Evolutionary conservation across 2,329 filamentous ascomycete species (phyloP).

Genomic region (Aspergillus pseudonomiae): DNA sequence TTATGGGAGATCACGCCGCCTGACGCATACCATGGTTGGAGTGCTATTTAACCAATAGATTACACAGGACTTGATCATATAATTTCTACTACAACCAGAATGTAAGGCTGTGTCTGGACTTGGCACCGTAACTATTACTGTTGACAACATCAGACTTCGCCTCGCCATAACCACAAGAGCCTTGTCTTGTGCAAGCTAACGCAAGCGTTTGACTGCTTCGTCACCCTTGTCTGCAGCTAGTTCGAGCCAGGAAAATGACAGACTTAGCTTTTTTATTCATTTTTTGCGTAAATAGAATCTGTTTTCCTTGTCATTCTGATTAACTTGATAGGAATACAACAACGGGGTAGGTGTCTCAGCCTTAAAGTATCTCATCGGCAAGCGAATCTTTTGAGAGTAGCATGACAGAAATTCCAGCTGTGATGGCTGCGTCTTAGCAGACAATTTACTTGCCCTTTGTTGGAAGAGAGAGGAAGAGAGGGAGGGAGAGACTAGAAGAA

Average conservation of each 20-base stretch:
- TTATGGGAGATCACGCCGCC: background rate
- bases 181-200: too few relatives aligned
- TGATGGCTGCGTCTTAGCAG: too few relatives aligned
- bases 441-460: too few relatives aligned
- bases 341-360: background rate
- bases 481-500: too few relatives aligned
- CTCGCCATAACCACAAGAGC: background rate
- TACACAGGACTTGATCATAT: background rate
- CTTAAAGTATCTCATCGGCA: background rate
- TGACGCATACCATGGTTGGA: background rate
- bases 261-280: too few relatives aligned
- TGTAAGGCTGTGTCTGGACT: slow-evolving; percentile 15
- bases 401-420: too few relatives aligned
- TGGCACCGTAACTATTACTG: slow-evolving; percentile 9
- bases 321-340: background rate
- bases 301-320: too few relatives aligned
- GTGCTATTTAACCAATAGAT: background rate
- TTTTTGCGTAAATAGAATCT: too few relatives aligned
- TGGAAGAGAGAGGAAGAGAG: too few relatives aligned
- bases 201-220: too few relatives aligned
- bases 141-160: background rate
- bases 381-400: background rate
- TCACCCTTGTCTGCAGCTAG: background rate
- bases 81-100: background rate
- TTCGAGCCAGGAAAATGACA: background rate